Evolutionary conservation across 164 flowering plant genomes (phyloP).

Genomic region (Vitis rotundifolia): DNA sequence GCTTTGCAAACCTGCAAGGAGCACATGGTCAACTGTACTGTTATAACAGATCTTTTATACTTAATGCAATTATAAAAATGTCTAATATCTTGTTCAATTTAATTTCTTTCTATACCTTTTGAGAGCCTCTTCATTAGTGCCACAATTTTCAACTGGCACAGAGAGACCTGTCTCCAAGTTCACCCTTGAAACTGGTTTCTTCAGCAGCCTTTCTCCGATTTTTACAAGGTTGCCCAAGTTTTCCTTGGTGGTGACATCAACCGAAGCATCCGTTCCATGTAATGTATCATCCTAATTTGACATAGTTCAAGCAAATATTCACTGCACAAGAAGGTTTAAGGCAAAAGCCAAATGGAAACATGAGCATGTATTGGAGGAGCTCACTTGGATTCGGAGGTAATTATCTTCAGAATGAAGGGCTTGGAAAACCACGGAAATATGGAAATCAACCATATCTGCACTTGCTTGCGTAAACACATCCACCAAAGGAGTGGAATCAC

Average conservation of each 20-base stretch:
- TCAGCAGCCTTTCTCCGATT: conserved; percentile 33
- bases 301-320: too few species aligned
- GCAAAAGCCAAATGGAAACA: too few species aligned
- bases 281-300: conserved; percentile 22
- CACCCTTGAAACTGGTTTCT: conserved; percentile 31
- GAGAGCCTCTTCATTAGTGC: conserved; percentile 23
- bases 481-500: too few species aligned
- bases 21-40: neutral
- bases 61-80: too few species aligned
- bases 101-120: conserved; percentile 1
- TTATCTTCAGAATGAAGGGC: conserved; percentile 17
- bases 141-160: conserved; percentile 11
- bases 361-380: too few species aligned
- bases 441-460: neutral
- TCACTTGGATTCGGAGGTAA: conserved; percentile 36
- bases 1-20: conserved; percentile 34
- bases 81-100: neutral
- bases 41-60: too few species aligned
- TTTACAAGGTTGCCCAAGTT: conserved; percentile 29
- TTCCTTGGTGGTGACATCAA: conserved; percentile 30
- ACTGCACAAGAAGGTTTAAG: too few species aligned
- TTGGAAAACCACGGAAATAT: conserved; percentile 20
- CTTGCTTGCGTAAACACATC: too few species aligned
- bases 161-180: conserved; percentile 18
- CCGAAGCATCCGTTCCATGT: conserved; percentile 14